These are phyloP conservation scores for Periconia sp. DNA, from an alignment of 2,329 filamentous ascomycete species.

Conservation along the genomic window DNA sequence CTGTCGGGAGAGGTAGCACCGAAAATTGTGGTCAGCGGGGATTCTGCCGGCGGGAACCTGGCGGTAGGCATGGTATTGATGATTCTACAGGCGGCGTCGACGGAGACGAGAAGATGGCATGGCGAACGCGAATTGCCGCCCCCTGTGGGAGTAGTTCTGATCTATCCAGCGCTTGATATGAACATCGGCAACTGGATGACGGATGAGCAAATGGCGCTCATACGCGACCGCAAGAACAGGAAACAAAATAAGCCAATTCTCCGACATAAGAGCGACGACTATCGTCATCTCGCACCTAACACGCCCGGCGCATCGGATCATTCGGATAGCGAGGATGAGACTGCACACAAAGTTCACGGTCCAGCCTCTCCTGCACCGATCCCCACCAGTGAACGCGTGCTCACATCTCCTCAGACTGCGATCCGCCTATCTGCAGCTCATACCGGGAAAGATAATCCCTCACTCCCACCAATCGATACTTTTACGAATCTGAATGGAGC, in stretches of 20 bases:
- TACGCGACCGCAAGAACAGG: constrained; percentile 79
- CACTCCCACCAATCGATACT: constrained; percentile 24
- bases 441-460: constrained; percentile 35
- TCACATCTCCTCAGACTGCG: constrained; percentile 41
- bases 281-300: constrained; percentile 77
- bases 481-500: constrained; percentile 21
- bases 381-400: constrained; percentile 29
- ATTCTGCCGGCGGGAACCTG: constrained; percentile 83
- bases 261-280: constrained; percentile 85
- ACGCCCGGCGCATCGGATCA: constrained; percentile 84
- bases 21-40: constrained; percentile 75
- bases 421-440: constrained; percentile 48
- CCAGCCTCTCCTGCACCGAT: constrained; percentile 11
- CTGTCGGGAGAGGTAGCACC: constrained; percentile 70
- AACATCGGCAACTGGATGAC: constrained; percentile 99
- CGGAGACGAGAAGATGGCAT: constrained; percentile 61
- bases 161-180: constrained; percentile 93
- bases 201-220: constrained; percentile 94
- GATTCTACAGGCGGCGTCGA: constrained; percentile 77
- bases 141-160: constrained; percentile 81
- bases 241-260: constrained; percentile 81
- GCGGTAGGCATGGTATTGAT: constrained; percentile 84
- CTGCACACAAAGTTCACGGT: constrained; percentile 16
- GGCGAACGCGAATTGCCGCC: constrained; percentile 68
- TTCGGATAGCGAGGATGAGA: constrained; percentile 60